Evolutionary conservation across 2,329 filamentous ascomycete species (phyloP), one percentile per base, ranked within the genome.

Genomic region (Zymoseptoria ardabiliae): DNA sequence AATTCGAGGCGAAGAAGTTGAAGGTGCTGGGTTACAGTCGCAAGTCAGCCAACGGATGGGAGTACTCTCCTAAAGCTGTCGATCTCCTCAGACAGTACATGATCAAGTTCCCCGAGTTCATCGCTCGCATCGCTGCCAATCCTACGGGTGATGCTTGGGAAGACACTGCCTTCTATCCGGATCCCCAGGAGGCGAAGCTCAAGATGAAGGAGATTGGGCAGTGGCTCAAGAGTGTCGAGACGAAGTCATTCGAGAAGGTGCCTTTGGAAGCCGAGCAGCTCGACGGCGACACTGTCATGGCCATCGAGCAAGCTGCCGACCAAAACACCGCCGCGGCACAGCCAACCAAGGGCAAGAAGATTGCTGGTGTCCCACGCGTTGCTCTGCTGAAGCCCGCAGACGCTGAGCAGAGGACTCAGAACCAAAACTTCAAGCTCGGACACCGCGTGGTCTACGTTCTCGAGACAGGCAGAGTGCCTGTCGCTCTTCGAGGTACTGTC

Each of bases 21-120:
- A 99, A 99, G 77, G 94, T 99, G 6, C 78, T 99, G 30, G 94
- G 94, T 0, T 99, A 97, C 74, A 96, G 93, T 22, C 88, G 91
- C 68, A 94, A 94, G 71, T 87, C 86, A 3, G 80, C 85, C 11
- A 88, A 85, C 25, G 94, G 95, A 5, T 99, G 95, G 95, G 94
- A 99, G 74, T 99, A 96, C 73, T 97, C 92, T 69, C 82, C 85
- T 54, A 87, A 90, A 66, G 92, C 94, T 0, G 81, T 97, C 59
- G 82, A 87, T 52, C 77, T 99, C 57, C 84, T 99, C 56, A 83
- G 86, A 50, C 83, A 91, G 66, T 99, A 97, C 74, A 97, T 97
- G 89, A 86, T 88, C 60, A 87, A 85, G 17, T 99, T 99, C 75
- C 94, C 94, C 0, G 91, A 97, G 60, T 97, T 99, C 74, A 93